Evolutionary conservation across 2,329 filamentous ascomycete species (phyloP), one percentile per base, ranked within the genome.

Genomic region (Curvularia eragrostidis): DNA sequence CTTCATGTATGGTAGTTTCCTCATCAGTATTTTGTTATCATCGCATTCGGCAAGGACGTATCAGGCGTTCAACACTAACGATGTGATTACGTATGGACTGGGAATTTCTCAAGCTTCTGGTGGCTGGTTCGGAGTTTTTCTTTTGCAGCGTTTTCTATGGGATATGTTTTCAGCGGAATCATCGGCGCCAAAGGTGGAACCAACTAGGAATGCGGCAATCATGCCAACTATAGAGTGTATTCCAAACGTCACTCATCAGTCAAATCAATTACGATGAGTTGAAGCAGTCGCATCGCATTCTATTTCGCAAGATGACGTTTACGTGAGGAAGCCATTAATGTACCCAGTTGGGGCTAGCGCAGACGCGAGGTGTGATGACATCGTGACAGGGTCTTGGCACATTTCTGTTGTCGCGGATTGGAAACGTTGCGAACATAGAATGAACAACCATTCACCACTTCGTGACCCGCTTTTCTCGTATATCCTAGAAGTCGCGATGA

Each of bases 331-430:
- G 32, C 36, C 39, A 58, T 48, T 42, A 34, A 28, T 46, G 18
- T 30, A 48, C 53, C 54, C 23, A 43, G 49, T 48, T 23, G 12
- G 49, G 49, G 53, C 41, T 69, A 69, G 68, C 62, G 59, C 44
- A 32, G 44, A 63, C 62, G 60, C 64, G 65, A 63, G 48, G 60
- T 64, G 58, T 66, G 60, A 72, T 71, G 71, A 73, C 69, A 69
- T 68, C 67, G 70, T 58, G 70, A 55, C 38, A 43, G 42, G 30
- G 47, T 48, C 36, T 48, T 51, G 56, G 41, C 41, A 38, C 30
- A 42, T 51, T 60, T 48, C 52, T 53, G 43, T 26, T 26, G 42
- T 38, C 56, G 55, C 64, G 56, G 61, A 65, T 67, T 46, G 38
- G 38, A 60, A 49, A 65, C 65, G 65, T 65, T 62, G 56, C 54